Evolutionary conservation across 2,329 filamentous ascomycete genomes (phyloP).

Genomic region (Pyrenophora tritici-repentis): DNA sequence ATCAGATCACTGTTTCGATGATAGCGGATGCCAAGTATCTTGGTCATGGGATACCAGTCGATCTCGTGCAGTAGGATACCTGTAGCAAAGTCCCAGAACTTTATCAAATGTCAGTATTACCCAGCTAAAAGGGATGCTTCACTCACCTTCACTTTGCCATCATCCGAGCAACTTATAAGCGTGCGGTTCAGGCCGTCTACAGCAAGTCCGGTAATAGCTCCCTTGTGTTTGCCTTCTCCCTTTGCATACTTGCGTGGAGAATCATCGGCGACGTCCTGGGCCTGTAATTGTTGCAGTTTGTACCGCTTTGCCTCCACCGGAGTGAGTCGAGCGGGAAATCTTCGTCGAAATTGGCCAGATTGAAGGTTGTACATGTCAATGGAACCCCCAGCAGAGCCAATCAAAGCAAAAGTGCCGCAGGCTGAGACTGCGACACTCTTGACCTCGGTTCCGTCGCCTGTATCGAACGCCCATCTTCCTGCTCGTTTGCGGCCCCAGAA

Average conservation of each 20-base stretch:
- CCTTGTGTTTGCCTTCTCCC: conserved; percentile 74
- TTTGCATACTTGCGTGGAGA: conserved; percentile 48
- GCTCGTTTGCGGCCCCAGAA: conserved; percentile 96
- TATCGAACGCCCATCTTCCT: conserved; percentile 90
- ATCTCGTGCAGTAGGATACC: conserved; percentile 80
- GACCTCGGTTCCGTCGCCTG: conserved; percentile 80
- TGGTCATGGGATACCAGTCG: conserved; percentile 78
- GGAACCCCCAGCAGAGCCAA: conserved; percentile 81
- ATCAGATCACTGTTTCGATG: conserved; percentile 83
- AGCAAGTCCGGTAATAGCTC: conserved; percentile 81
- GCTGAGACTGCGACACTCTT: conserved; percentile 83
- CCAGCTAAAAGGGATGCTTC: background rate
- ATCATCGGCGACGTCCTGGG: conserved; percentile 51
- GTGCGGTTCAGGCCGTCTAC: conserved; percentile 88
- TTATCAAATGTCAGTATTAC: conserved; percentile 18
- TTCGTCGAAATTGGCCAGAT: conserved; percentile 84
- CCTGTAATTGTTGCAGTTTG: conserved; percentile 66
- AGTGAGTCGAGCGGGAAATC: conserved; percentile 80
- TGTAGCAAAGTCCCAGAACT: conserved; percentile 93
- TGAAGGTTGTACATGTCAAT: conserved; percentile 98
- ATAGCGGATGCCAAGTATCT: conserved; percentile 77
- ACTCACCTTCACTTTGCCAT: conserved; percentile 80
- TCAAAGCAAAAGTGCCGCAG: conserved; percentile 90
- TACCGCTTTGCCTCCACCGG: conserved; percentile 78
- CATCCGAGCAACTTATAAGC: conserved; percentile 83